Evolutionary conservation across 23 red algal species (phyloP), one percentile per base, ranked within the genome.

Genomic region (Gracilaria gracilis): DNA sequence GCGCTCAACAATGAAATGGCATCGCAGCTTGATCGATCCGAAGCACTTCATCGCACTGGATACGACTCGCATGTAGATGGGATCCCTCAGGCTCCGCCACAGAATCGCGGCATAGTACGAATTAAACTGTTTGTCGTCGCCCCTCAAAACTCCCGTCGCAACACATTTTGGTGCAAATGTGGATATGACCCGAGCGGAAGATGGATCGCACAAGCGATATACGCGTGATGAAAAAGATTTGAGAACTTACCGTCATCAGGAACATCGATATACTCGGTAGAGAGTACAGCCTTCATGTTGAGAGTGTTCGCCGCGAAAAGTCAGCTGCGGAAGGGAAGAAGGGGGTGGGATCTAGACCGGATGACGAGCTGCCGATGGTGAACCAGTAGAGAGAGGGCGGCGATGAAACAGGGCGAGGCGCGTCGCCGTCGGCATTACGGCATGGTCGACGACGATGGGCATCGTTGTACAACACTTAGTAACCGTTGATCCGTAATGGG

Each of bases 241-340:
- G 49, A 48, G 27, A 83, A 95, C 93, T 47, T 95, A 95, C 93
- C 93, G 21, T 73, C 93, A 9, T 89, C 85, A 16, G 93, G 93
- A 42, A 95, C 79, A 12, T 81, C 31, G 51, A 95, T 57, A 58
- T 79, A 89, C 44, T 80, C 93, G 7, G 81, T 80, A 17, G 86
- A 86, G 54, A 95, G 70, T 32, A 95, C 46, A 11, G 83, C 37
- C 93, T 89, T 95, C 93, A 95, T 95, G 11, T 49, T 75, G 76
- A 44, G 33, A 54, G 85, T 27, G 28, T n/a, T 21, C 16, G 85
- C 31, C 57, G 80, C 37, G 49, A 65, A 38, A 36, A 62, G 50
- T 27, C 27, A 55, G 37, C 29, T 39, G 34, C 49, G 36, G 25
- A 24, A 14, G 27, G 51, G 51, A 24, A 27, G 38, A 53, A 23